A percentile compares a stretch with the other conserved stretches of the same genome.
Evolutionary conservation across 257 asterid genomes (phyloP).

Genomic region (Nicotiana tabacum): DNA sequence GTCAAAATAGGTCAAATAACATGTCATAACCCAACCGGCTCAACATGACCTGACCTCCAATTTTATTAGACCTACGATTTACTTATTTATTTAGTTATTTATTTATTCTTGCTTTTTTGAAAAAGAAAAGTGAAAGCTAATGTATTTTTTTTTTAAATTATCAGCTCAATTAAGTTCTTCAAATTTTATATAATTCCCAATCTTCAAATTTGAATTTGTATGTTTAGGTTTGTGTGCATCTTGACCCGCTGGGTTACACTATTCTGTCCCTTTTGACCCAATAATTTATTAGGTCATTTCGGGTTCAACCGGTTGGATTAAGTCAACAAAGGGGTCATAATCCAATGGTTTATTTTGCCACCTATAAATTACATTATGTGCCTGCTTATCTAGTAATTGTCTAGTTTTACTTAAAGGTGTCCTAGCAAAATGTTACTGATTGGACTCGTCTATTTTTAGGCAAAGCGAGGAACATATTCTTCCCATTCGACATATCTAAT

Average conservation of each 20-base stretch:
- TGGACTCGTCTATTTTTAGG: conserved; percentile 28
- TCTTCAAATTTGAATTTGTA: background rate
- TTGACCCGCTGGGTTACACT: background rate
- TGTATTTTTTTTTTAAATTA: background rate
- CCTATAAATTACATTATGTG: too few relatives aligned
- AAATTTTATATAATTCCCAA: background rate
- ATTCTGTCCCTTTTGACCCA: background rate
- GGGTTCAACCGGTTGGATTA: background rate
- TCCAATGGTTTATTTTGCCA: background rate
- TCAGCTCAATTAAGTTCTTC: background rate
- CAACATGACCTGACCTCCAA: too few relatives aligned
- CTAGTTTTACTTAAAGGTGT: background rate
- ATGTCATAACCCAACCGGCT: background rate
- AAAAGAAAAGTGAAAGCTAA: background rate
- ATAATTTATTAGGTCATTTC: background rate
- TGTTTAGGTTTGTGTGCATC: background rate
- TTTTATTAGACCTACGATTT: too few relatives aligned
- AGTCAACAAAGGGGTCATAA: background rate
- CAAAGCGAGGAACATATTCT: conserved; percentile 45
- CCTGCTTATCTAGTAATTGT: background rate
- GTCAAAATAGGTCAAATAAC: background rate
- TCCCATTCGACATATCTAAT: conserved; percentile 56
- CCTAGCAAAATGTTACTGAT: background rate
- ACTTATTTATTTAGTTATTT: too few relatives aligned
- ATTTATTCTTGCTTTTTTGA: background rate